phyloP scores from a whole-genome alignment of 495 filamentous ascomycete species.

The Tetracladium marchalianum region DNA sequence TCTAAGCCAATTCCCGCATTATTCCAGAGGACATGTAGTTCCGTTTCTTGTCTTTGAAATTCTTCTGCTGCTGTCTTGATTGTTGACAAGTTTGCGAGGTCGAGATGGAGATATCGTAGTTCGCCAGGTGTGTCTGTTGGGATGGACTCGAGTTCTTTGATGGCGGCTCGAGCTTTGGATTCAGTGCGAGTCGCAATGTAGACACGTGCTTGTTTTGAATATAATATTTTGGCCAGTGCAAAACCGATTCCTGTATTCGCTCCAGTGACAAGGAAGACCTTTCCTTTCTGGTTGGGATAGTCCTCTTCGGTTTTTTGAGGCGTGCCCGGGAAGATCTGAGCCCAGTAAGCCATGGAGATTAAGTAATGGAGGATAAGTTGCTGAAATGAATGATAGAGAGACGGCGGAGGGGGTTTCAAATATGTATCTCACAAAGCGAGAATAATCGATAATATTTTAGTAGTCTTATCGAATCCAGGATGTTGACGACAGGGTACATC shows the following conservation, averaged over 20 bases:
- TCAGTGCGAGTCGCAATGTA: conserved; percentile 40
- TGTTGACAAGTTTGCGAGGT: conserved; percentile 39
- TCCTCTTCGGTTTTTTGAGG: conserved; percentile 5
- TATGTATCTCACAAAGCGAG: too few relatives aligned
- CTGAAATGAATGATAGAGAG: too few relatives aligned
- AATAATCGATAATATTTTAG: too few relatives aligned
- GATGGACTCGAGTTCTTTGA: conserved; percentile 23
- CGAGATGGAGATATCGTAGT: conserved; percentile 34
- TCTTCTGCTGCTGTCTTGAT: conserved; percentile 36
- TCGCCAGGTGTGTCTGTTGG: conserved; percentile 15
- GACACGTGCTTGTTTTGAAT: conserved; percentile 34
- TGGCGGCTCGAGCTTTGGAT: conserved; percentile 23
- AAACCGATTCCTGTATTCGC: conserved; percentile 6
- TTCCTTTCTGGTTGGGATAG: not conserved
- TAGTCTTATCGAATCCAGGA: too few relatives aligned
- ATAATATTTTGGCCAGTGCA: conserved; percentile 35
- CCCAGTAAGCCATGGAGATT: too few relatives aligned
- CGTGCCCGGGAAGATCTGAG: conserved; percentile 4
- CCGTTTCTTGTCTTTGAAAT: conserved; percentile 29
- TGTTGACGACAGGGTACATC: too few relatives aligned
- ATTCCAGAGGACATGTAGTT: conserved; percentile 44
- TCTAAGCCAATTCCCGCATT: conserved; percentile 39
- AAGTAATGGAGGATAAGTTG: too few relatives aligned
- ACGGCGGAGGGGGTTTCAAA: too few relatives aligned
- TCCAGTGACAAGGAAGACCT: conserved; percentile 16